phyloP scores from a whole-genome alignment of 73 alveolate species.

The Paramecium sexaurelia region DNA sequence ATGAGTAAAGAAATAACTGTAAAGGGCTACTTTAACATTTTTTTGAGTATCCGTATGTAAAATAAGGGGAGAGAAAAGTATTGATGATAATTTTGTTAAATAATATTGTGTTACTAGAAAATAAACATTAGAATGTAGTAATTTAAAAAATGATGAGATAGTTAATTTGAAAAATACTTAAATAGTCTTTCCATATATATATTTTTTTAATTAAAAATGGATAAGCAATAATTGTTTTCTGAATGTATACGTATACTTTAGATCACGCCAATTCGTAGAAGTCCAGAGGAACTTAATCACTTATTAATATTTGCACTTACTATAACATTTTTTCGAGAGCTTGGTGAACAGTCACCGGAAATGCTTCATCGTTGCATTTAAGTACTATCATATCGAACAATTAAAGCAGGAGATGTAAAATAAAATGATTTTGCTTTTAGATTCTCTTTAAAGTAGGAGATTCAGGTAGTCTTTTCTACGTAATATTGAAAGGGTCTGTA shows the following conservation, averaged over 20 bases:
- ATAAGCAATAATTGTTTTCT: background rate
- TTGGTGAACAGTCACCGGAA: background rate
- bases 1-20: no score
- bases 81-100: no score
- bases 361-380: background rate
- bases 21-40: no score
- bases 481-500: conserved; percentile 58
- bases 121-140: no score
- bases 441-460: conserved; percentile 64
- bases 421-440: background rate
- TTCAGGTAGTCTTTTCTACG: conserved; percentile 46
- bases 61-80: no score
- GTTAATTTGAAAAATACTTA: no score
- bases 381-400: background rate
- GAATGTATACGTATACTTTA: background rate
- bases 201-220: background rate
- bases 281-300: background rate
- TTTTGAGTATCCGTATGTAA: no score
- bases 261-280: background rate
- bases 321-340: background rate
- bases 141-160: no score
- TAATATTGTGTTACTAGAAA: no score
- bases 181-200: no score
- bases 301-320: background rate
- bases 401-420: background rate